Base-by-base conservation (phyloP, 1,139 yeast genomes). In the Schwanniomyces etchellsii region DNA sequence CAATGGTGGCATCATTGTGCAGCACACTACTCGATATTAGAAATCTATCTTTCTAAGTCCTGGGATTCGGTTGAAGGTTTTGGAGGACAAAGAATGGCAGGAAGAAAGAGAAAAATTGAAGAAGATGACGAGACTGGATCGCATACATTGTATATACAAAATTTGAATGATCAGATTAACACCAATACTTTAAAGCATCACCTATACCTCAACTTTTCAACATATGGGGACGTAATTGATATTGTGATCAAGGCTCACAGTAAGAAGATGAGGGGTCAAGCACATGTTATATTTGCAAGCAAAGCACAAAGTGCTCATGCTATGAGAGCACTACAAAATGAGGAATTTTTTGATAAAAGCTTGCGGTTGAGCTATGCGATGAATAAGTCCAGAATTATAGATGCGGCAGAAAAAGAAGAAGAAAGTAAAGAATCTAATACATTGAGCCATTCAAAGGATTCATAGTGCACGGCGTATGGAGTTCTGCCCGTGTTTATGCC, bases 181-280 rank as follows among this genome's bases (percentile, higher is more conserved):
- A 55, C 63, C 36, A 10, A 58, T 4, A 24, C 67, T 24, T 50
- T 83, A 36, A 70, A 69, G 39, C 71, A 71, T 35, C 69, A 70
- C 35, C 57, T 85, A 18, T 82, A 78, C 50, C 48, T 81, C 32
- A 52, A 81, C 5, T 81, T 81, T 45, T 64, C 82, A 12, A 65
- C 81, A 0, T 81, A 69, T 48, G 94, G 93, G 1, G 85, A 77
- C 40, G 67, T 85, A 2, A 48, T 82, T 3, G 75, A 74, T 22
- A 64, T 85, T 15, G 61, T 68, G 18, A 47, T 66, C 29, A 65
- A 67, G 31, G 60, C 67, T 13, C 58, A 64, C 10, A 42, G 45
- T 24, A 48, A 45, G 33, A 64, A 64, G 41, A 64, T 77, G 62
- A 63, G 89, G 25, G 95, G 95, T 0, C 93, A 82, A 51, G 95